Conservation (phyloP, 2,329 filamentous ascomycete genomes). For the Fusarium devonianum region DNA sequence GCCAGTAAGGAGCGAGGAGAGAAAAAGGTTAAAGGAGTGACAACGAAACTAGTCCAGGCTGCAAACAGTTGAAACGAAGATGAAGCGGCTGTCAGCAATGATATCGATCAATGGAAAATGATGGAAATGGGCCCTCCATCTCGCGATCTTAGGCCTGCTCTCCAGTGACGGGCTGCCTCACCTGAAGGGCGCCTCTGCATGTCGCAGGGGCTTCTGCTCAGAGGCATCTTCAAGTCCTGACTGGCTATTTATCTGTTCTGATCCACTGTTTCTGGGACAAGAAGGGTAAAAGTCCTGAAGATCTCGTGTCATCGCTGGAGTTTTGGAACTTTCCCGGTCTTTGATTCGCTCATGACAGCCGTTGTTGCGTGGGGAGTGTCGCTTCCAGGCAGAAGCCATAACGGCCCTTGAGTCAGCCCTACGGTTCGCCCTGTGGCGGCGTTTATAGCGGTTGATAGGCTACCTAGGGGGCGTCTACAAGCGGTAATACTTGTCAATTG, state of each 20-base stretch:
- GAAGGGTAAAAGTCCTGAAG: constrained; percentile 5
- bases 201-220: constrained; percentile 18
- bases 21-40: constrained; percentile 17
- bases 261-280: constrained; percentile 27
- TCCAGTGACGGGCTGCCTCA: constrained; percentile 17
- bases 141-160: background rate
- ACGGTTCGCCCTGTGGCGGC: constrained; percentile 20
- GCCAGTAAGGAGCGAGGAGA: background rate
- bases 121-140: constrained; percentile 10
- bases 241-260: constrained; percentile 9
- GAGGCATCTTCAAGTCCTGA: constrained; percentile 8
- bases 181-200: constrained; percentile 16
- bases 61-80: constrained; percentile 1
- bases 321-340: background rate
- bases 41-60: constrained; percentile 1
- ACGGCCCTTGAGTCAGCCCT: constrained; percentile 35
- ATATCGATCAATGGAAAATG: constrained; percentile 23
- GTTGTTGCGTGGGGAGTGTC: constrained; percentile 42
- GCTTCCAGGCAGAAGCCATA: constrained; percentile 38
- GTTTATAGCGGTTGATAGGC: background rate
- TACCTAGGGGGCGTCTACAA: background rate
- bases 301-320: constrained; percentile 23
- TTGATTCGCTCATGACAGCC: constrained; percentile 45
- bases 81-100: constrained; percentile 4
- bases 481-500: too few species aligned